Percentiles rank a stretch among this genome's conserved stretches.
Conservation (phyloP, 495 filamentous ascomycete species). For the Hypoxylon rickii region DNA sequence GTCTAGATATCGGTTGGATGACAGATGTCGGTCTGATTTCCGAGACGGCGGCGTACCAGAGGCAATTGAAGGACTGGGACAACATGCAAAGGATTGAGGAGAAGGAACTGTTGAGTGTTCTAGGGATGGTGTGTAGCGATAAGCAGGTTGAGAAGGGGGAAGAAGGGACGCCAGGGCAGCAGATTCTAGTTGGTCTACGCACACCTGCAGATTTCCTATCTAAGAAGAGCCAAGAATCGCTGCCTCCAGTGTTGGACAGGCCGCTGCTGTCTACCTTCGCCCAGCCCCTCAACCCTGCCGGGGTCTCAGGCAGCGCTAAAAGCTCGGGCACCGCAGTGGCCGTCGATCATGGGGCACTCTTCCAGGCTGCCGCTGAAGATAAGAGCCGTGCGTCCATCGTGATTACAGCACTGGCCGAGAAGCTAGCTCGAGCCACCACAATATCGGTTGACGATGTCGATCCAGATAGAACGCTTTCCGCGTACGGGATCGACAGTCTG, state of each 20-base stretch:
- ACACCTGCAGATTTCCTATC: neutral
- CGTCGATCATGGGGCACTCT: slow-evolving; percentile 9
- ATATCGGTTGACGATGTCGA: slow-evolving; percentile 42
- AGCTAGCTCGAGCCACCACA: slow-evolving; percentile 38
- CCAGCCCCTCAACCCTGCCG: neutral
- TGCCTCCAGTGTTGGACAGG: neutral
- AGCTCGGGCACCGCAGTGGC: neutral
- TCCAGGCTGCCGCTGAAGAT: slow-evolving; percentile 20
- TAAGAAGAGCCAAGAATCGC: too few species aligned
- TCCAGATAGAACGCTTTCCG: slow-evolving; percentile 35
- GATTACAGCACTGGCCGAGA: slow-evolving; percentile 28
- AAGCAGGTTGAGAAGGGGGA: too few species aligned
- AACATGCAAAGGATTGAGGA: slow-evolving; percentile 34
- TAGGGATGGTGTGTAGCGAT: slow-evolving; percentile 34
- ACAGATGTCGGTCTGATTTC: slow-evolving; percentile 31
- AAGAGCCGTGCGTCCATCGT: slow-evolving; percentile 35
- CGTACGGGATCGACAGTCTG: slow-evolving; percentile 59
- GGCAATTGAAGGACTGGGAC: neutral
- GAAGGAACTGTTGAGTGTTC: slow-evolving; percentile 34
- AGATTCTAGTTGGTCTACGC: neutral
- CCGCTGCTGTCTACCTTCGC: neutral
- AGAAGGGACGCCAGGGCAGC: too few species aligned
- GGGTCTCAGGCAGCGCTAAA: neutral
- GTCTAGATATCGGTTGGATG: slow-evolving; percentile 51
- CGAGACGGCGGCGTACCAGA: slow-evolving; percentile 14